Base-by-base conservation (phyloP, 306 rosid genomes). In the Acacia crassicarpa region DNA sequence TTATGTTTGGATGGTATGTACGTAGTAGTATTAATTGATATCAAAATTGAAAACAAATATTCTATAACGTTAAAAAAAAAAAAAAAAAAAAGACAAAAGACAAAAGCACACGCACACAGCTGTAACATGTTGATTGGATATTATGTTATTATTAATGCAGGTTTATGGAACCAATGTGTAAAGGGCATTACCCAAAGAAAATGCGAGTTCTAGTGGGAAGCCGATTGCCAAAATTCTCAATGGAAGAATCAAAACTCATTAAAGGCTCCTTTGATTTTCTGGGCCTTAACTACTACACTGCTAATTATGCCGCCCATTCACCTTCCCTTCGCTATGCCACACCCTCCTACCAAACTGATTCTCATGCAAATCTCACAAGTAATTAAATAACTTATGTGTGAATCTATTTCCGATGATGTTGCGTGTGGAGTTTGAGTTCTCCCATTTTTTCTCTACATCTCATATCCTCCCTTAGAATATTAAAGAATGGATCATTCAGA, bases 201-300 rank as follows among this genome's bases (percentile, higher is more conserved):
- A 92, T 94, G 92, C 54, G 59, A 38, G 67, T 86, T 23, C 79
- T 86, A 5, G 85, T 30, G 32, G 32, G 32, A 30, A 30, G 32
- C 32, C 32, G 32, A 30, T 78, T 94, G 33, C 97, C 92, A 3
- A 86, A 81, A 8, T 92, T 92, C 84, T 83, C 91, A 0, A 4
- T 70, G 69, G 78, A 86, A 38, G 82, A 94, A 83, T 85, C 96
- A 1, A 40, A 79, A 33, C 70, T 76, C 12, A 72, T 92, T 13
- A 69, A 68, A 68, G 93, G 89, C 30, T 89, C 97, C n/a, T 88
- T 84, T n/a, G 97, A 92, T 80, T 92, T 92, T 75, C 44, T 94
- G 59, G 94, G 98, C 62, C 59, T 94, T 8, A 94, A 92, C 82
- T 92, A 94, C 67, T 92, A 94, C 83, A 85, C 93, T 9, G 1